Conservation (phyloP, 352 stramenopile species). For the Saprolegnia diclina region DNA sequence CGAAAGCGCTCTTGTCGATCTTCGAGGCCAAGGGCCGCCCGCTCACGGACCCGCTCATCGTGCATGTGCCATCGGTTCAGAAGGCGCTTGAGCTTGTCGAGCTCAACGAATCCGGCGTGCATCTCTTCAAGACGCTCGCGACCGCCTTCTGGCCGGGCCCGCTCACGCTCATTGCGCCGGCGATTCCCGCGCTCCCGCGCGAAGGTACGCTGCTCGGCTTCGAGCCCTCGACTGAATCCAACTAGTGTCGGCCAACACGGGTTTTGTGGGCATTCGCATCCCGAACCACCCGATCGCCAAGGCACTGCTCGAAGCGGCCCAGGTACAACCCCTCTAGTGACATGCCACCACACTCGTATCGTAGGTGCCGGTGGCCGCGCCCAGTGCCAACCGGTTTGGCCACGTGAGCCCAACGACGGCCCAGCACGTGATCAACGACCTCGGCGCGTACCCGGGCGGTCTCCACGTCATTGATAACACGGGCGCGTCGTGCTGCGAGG, state of each 20-base stretch:
- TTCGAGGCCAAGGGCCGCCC: constrained; percentile 94
- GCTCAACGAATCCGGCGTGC: constrained; percentile 48
- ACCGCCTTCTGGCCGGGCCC: constrained; percentile 95
- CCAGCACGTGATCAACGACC: constrained; percentile 95
- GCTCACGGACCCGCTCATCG: constrained; percentile 97
- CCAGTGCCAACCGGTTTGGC: constrained; percentile 98
- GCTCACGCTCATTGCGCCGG: constrained; percentile 95
- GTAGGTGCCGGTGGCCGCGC: constrained; percentile 92
- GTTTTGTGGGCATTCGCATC: constrained; percentile 95
- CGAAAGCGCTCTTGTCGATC: constrained; percentile 90
- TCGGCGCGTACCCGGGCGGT: constrained; percentile 87
- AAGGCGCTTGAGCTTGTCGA: constrained; percentile 89
- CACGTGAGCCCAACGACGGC: constrained; percentile 96
- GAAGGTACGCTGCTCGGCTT: constrained; percentile 27
- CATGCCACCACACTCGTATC: background rate
- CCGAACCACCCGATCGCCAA: constrained; percentile 91
- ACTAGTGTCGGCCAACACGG: constrained; percentile 89
- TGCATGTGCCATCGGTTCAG: constrained; percentile 90
- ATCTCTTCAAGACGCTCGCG: constrained; percentile 80
- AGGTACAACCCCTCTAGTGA: constrained; percentile 20
- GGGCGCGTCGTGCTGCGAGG: constrained; percentile 53
- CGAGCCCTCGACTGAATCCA: too few species aligned
- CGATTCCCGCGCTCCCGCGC: constrained; percentile 71
- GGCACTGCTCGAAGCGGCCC: constrained; percentile 78
- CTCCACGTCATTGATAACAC: constrained; percentile 71